Conservation (phyloP, 257 asterid genomes). For the Ligustrum vulgare region DNA sequence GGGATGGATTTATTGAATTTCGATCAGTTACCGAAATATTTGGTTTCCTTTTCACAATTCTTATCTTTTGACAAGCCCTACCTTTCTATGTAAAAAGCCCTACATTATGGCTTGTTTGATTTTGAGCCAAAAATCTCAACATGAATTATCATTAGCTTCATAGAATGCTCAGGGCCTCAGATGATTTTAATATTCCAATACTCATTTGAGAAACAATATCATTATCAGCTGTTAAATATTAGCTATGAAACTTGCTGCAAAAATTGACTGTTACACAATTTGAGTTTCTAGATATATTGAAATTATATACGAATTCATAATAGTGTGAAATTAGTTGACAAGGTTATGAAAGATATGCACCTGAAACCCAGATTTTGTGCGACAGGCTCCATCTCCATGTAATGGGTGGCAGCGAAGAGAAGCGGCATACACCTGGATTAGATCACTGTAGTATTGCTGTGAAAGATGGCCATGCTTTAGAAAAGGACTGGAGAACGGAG, state of each 20-base stretch:
- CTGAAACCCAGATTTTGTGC: conserved; percentile 91
- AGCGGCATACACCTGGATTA: conserved; percentile 65
- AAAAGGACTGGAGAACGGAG: conserved; percentile 74
- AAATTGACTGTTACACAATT: not conserved
- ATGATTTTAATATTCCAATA: not conserved
- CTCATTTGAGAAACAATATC: not conserved
- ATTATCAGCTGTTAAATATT: not conserved
- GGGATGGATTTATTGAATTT: no score
- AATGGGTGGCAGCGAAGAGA: conserved; percentile 95
- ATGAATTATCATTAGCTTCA: no score
- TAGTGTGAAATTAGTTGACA: conserved; percentile 11
- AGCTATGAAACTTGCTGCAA: not conserved
- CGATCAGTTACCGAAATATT: no score
- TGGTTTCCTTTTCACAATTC: no score
- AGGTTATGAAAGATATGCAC: conserved; percentile 69
- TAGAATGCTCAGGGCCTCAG: not conserved
- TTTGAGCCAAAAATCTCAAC: no score
- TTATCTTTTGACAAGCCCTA: no score
- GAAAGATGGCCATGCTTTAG: conserved; percentile 74
- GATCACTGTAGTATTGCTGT: conserved; percentile 96
- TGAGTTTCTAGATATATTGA: not conserved
- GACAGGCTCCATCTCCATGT: conserved; percentile 95
- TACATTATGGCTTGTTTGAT: no score
- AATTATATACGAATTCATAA: not conserved
- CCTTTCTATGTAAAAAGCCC: no score